These are phyloP conservation scores for Phialocephala subalpina DNA, from an alignment of 2,329 filamentous ascomycete genomes.

Conservation along the genomic window DNA sequence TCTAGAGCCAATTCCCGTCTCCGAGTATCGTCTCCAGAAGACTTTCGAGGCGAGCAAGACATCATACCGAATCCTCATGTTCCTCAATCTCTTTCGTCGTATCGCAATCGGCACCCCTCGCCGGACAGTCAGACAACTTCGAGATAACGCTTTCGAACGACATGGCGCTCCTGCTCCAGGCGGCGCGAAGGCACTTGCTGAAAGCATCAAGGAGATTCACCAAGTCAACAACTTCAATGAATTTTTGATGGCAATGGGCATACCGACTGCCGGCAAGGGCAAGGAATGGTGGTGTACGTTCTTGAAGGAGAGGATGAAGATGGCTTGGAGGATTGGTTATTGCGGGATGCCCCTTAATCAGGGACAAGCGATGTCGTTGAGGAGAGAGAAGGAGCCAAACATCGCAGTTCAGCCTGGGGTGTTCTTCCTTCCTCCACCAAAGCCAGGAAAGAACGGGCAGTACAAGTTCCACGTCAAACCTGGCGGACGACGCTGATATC, in stretches of 20 bases:
- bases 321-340: neutral
- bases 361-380: neutral
- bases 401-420: neutral
- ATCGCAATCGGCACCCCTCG: constrained; percentile 48
- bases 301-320: neutral
- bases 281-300: neutral
- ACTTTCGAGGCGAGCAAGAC: constrained; percentile 56
- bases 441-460: neutral
- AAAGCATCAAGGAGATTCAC: constrained; percentile 52
- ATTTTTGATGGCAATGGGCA: neutral
- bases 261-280: neutral
- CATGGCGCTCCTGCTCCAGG: constrained; percentile 54
- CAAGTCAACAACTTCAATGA: constrained; percentile 47
- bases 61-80: constrained; percentile 59
- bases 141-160: constrained; percentile 53
- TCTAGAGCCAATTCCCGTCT: constrained; percentile 50
- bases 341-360: neutral
- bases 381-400: neutral
- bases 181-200: constrained; percentile 48
- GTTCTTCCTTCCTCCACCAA: neutral
- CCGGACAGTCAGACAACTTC: constrained; percentile 47
- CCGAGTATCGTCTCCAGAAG: constrained; percentile 53
- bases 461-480: neutral
- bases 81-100: constrained; percentile 56
- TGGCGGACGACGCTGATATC: neutral